Evolutionary conservation across 192 early-diverging fungal species (phyloP).

Genomic region (Chytriomyces hyalinus): DNA sequence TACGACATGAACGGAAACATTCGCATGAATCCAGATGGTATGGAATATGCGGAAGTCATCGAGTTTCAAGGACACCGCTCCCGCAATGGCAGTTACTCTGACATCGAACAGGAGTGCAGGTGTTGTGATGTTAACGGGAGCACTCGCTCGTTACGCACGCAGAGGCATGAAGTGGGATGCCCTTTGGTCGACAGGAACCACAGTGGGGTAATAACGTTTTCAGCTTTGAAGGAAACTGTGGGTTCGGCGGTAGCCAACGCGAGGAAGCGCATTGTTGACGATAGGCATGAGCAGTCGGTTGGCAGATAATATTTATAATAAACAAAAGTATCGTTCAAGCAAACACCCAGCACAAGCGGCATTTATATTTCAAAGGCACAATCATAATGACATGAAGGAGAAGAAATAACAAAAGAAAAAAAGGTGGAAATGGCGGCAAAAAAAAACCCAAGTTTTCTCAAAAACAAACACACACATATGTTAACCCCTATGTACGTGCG

Average conservation of each 20-base stretch:
- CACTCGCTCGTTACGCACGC: background rate
- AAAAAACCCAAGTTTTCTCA: background rate
- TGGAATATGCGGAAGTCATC: conserved; percentile 15
- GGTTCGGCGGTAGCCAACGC: background rate
- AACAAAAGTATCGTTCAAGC: background rate
- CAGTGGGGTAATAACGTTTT: background rate
- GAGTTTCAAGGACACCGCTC: background rate
- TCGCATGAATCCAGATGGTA: conserved; percentile 2
- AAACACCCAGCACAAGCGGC: background rate
- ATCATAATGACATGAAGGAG: too few species aligned
- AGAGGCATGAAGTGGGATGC: background rate
- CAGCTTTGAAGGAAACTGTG: background rate
- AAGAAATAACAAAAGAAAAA: background rate
- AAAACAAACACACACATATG: background rate
- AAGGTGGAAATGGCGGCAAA: background rate
- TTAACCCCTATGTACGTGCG: background rate
- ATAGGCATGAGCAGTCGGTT: background rate
- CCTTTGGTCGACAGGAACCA: background rate
- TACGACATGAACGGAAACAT: conserved; percentile 10
- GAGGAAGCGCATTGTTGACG: background rate
- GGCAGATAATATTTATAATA: background rate
- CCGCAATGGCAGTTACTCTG: background rate
- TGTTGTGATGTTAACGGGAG: background rate
- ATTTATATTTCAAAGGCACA: background rate
- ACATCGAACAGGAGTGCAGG: background rate